A percentile compares a stretch with the other conserved stretches of the same genome.
Conservation (phyloP, 2,329 filamentous ascomycete species). For the Periconia sp. region DNA sequence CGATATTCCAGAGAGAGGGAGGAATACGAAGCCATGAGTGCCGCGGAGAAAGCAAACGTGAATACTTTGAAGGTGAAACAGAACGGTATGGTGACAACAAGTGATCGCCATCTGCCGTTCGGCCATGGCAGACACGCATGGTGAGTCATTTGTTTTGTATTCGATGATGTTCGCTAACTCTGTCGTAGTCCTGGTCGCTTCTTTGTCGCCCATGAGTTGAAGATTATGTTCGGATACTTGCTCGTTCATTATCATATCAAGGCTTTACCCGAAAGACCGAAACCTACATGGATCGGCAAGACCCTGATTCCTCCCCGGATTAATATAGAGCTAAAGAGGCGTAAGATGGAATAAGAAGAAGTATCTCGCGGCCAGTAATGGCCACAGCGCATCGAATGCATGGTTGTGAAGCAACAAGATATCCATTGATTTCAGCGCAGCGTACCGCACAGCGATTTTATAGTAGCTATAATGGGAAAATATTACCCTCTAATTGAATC, state of each 20-base stretch:
- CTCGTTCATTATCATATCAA: constrained; percentile 48
- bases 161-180: constrained; percentile 9
- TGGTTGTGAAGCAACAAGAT: too few species aligned
- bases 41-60: constrained; percentile 22
- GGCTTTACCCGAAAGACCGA: constrained; percentile 27
- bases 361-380: too few species aligned
- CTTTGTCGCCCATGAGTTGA: constrained; percentile 44
- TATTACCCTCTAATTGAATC: too few species aligned
- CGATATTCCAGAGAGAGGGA: constrained; percentile 30
- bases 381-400: too few species aligned
- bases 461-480: too few species aligned
- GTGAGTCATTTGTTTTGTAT: constrained; percentile 27
- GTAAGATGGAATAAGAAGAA: constrained; percentile 1
- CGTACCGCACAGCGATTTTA: too few species aligned
- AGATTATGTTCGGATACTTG: constrained; percentile 45
- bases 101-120: constrained; percentile 59
- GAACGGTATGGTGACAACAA: constrained; percentile 61
- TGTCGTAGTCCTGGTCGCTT: constrained; percentile 44
- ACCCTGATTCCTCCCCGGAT: constrained; percentile 24
- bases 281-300: constrained; percentile 24
- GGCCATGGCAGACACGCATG: constrained; percentile 62
- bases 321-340: constrained; percentile 15
- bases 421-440: too few species aligned
- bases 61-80: constrained; percentile 42
- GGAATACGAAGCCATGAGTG: constrained; percentile 22